Base-by-base conservation (phyloP, 2,329 filamentous ascomycete genomes). In the Aspergillus sp. region DNA sequence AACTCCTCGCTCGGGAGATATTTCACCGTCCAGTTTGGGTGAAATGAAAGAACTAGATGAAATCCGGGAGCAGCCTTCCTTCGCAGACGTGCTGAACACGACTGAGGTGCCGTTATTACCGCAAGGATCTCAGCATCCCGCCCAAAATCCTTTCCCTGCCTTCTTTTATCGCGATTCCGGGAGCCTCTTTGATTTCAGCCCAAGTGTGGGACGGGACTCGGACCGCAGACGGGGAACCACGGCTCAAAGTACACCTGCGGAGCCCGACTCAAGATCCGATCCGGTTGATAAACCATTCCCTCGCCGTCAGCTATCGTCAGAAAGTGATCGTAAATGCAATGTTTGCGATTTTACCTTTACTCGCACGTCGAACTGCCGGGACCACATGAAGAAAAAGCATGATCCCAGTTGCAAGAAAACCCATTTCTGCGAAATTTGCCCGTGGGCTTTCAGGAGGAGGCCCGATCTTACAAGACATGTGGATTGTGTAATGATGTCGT, bases 341-440 rank as follows among this genome's bases (percentile, higher is more conserved):
- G 68, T 78, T 2, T 94, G 86, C 51, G 78, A 80, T 5, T 84
- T 81, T 55, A 72, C 80, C 11, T 93, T 93, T 55, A 84, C 83
- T 43, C 71, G 86, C 40, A 80, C 76, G 48, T 93, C 89, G 64
- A 93, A 93, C 60, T 85, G 80, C 63, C 86, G 83, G 51, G 82
- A 85, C 17, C 86, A 93, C 55, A 72, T 88, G 70, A 80, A 88
- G 51, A 88, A 79, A 1, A 10, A 5, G 19, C 86, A 94, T 52
- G 78, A 91, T 51, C 77, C 83, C 10, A 71, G 74, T 37, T 71
- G 81, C 35, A 74, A 75, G 47, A 83, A 82, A 48, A 77, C 79
- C 0, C 81, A 85, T 49, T 68, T 70, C 1, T 93, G 86, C 57
- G 57, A 68, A 2, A 72, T 70, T 32, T 94, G 86, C 60, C 69